Evolutionary conservation across 306 rosid genomes (phyloP).

Genomic region (peach (Prunus persica)): DNA sequence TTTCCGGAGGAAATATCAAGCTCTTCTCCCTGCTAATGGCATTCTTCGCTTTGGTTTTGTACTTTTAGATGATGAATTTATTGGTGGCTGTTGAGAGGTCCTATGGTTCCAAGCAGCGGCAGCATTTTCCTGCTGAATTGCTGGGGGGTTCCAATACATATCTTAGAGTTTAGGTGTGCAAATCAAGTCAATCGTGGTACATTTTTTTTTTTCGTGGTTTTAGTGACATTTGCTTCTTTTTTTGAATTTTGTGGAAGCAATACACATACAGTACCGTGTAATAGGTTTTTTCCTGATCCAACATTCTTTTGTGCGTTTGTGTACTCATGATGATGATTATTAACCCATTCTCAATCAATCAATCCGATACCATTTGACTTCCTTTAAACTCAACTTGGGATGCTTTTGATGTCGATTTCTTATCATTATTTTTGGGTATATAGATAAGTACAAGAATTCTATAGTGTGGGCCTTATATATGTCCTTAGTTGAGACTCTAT

Average conservation of each 20-base stretch:
- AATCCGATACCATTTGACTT: background rate
- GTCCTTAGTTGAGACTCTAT: too few relatives aligned
- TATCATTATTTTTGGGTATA: background rate
- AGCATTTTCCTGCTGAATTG: background rate
- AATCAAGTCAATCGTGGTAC: background rate
- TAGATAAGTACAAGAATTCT: too few relatives aligned
- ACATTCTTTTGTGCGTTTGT: slow-evolving; percentile 10
- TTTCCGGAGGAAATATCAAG: slow-evolving; percentile 18
- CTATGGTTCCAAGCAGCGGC: slow-evolving; percentile 6
- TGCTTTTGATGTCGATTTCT: background rate
- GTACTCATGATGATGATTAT: slow-evolving; percentile 12
- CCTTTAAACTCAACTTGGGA: background rate
- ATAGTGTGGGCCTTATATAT: too few relatives aligned
- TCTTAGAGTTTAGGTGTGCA: slow-evolving; percentile 18
- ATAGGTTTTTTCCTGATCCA: slow-evolving; percentile 5
- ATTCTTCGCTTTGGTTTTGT: slow-evolving; percentile 32
- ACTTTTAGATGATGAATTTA: slow-evolving; percentile 27
- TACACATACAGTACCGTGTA: slow-evolving; percentile 22
- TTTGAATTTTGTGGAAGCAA: background rate
- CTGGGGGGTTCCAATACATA: slow-evolving; percentile 11
- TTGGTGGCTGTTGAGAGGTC: background rate
- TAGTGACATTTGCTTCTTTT: slow-evolving; percentile 4
- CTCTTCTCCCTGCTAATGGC: slow-evolving; percentile 42
- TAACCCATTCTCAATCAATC: background rate
- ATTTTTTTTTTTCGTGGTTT: background rate